These are phyloP conservation scores for Streptanthus diversifolius DNA, from an alignment of 345 rosid genomes.

Conservation along the genomic window DNA sequence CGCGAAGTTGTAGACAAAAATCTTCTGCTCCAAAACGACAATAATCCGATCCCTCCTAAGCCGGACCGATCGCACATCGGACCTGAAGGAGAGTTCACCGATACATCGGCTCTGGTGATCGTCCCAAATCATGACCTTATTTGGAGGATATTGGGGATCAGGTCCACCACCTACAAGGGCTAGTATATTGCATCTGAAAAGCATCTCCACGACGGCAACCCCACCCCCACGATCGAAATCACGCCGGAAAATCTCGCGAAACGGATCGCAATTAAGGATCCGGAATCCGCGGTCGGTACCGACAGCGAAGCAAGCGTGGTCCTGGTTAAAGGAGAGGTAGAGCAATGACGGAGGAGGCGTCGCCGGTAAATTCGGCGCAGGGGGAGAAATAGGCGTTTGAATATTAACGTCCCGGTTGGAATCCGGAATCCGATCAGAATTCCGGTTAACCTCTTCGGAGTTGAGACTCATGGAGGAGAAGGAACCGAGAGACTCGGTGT, in stretches of 20 bases:
- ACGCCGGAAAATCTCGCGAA: conserved; percentile 91
- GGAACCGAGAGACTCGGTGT: conserved; percentile 46
- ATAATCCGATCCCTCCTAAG: conserved; percentile 74
- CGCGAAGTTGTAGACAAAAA: conserved; percentile 78
- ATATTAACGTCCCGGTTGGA: conserved; percentile 18
- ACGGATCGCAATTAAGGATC: conserved; percentile 86
- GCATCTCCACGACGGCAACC: conserved; percentile 79
- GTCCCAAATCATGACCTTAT: conserved; percentile 96
- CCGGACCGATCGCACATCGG: conserved; percentile 77
- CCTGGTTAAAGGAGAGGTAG: conserved; percentile 84
- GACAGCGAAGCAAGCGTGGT: conserved; percentile 79
- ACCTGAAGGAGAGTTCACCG: conserved; percentile 85
- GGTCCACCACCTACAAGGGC: conserved; percentile 92
- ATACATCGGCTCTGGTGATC: conserved; percentile 82
- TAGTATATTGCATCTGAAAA: conserved; percentile 83
- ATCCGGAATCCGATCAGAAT: conserved; percentile 15
- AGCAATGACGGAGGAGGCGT: conserved; percentile 42
- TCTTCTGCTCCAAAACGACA: conserved; percentile 79
- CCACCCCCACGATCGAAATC: conserved; percentile 81
- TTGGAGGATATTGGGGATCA: conserved; percentile 75
- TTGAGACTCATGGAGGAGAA: conserved; percentile 45
- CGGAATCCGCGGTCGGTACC: conserved; percentile 94
- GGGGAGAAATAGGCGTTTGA: conserved; percentile 35
- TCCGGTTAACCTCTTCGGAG: conserved; percentile 5
- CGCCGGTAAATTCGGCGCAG: conserved; percentile 14